Evolutionary conservation across 495 filamentous ascomycete genomes (phyloP).

Genomic region (Talaromyces proteolyticus): DNA sequence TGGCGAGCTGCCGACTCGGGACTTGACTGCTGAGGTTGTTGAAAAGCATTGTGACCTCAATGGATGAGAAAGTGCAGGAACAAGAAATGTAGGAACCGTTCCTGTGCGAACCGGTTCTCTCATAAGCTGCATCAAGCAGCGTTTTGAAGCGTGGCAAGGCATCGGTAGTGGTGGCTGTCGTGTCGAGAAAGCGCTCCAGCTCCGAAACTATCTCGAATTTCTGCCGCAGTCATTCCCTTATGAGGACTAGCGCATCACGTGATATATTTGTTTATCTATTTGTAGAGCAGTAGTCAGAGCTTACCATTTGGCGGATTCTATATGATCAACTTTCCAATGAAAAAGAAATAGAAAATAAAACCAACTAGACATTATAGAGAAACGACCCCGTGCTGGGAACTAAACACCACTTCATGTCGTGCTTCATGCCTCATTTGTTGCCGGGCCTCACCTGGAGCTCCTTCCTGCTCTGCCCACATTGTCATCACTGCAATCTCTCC

Average conservation of each 20-base stretch:
- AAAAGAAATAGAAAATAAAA: too few species aligned
- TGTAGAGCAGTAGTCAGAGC: neutral
- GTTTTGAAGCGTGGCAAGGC: conserved; percentile 8
- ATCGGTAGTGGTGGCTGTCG: neutral
- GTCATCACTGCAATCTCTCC: neutral
- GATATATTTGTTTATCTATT: neutral
- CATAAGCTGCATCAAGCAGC: conserved; percentile 37
- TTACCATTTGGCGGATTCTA: too few species aligned
- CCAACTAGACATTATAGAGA: too few species aligned
- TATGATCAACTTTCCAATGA: neutral
- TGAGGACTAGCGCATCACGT: conserved; percentile 4
- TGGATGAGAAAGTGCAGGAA: conserved; percentile 61
- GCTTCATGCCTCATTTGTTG: neutral
- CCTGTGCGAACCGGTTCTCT: conserved; percentile 23
- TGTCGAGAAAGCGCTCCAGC: neutral
- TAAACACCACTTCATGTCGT: neutral
- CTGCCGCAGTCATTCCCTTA: neutral
- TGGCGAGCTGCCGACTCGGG: conserved; percentile 78
- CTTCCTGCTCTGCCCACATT: conserved; percentile 5
- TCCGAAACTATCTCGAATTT: conserved; percentile 2
- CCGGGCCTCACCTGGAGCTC: conserved; percentile 3
- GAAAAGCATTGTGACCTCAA: conserved; percentile 60
- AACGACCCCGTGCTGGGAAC: neutral
- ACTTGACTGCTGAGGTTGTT: conserved; percentile 54
- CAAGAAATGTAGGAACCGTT: conserved; percentile 62